Conservation (phyloP, 306 rosid species). For the Castanea mollissima region DNA sequence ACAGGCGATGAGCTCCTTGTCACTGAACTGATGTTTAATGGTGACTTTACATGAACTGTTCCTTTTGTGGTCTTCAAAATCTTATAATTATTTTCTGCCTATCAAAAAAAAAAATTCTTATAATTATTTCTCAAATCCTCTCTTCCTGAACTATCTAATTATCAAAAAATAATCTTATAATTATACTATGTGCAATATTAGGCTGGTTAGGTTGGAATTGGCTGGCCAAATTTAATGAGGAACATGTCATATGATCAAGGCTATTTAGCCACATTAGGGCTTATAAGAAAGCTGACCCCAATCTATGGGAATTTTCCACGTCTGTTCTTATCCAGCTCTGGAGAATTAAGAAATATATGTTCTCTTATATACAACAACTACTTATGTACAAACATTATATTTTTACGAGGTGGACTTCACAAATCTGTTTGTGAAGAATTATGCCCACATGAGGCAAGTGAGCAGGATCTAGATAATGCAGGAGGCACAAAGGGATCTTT, state of each 20-base stretch:
- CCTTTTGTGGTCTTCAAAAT: neutral
- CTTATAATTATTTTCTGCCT: constrained; percentile 1
- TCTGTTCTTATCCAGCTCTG: neutral
- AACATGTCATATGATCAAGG: neutral
- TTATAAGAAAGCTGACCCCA: neutral
- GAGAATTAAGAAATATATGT: neutral
- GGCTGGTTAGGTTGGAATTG: neutral
- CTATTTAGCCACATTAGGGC: neutral
- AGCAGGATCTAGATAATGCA: neutral
- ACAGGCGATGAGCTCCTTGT: constrained; percentile 98
- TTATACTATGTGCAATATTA: neutral
- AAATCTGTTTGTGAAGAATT: neutral
- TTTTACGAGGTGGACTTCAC: neutral
- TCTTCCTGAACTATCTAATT: too few species aligned
- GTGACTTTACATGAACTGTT: constrained; percentile 37
- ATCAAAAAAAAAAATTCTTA: too few species aligned
- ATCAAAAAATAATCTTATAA: neutral
- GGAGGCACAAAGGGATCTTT: too few species aligned
- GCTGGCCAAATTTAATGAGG: constrained; percentile 1
- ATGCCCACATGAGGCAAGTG: neutral
- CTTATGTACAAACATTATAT: neutral
- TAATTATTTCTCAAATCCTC: too few species aligned
- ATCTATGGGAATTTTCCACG: neutral
- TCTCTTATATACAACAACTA: neutral
- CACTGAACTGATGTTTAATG: constrained; percentile 97